Evolutionary conservation across 176 grass and related monocot species (phyloP), one percentile per base, ranked within the genome.

Genomic region (Bothriochloa decipiens): DNA sequence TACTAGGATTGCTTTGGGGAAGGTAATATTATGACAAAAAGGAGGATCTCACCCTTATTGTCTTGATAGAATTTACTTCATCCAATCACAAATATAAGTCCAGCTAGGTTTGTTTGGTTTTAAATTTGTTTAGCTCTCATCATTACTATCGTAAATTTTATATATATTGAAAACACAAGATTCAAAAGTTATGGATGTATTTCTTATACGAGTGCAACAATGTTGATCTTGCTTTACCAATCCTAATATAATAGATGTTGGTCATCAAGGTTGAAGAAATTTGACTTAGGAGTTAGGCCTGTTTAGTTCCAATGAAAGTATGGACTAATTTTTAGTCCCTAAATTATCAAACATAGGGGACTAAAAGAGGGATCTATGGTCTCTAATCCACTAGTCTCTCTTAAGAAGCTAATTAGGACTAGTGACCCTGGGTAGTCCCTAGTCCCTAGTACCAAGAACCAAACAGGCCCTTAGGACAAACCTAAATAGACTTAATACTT

Each of bases 1-100:
- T 87, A 98, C 96, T 86, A 84, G 96, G 63, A 99, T 99, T 92
- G 96, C 96, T 69, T 87, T 99, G 68, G 96, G 96, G 23, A 99
- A 99, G 93, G 96, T 99, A 92, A 69, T 73, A 80, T 74, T 82
- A 28, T 86, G 68, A 82, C 45, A 22, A 36, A 78, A 67, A 69
- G 6, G 9, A 70, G 22, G 50, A 57, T 57, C 52, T 22, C 18
- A 57, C 52, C 50, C 18, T 8, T 53, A 50, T 20, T 25, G n/a
- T 62, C 58, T 62, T 62, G 58, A 26, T 10, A 11, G 10, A 62
- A 25, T 62, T 62, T 62, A 62, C 58, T 62, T 62, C n/a, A 23
- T 62, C 8, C 2, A 0, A 4, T 60, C 57, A 11, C 57, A 60
- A 26, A 25, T 61, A 11, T 11, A 61, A 25, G n/a, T 12, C n/a